Base-by-base conservation (phyloP, 75 land plant genomes). In the Cupressus sempervirens region DNA sequence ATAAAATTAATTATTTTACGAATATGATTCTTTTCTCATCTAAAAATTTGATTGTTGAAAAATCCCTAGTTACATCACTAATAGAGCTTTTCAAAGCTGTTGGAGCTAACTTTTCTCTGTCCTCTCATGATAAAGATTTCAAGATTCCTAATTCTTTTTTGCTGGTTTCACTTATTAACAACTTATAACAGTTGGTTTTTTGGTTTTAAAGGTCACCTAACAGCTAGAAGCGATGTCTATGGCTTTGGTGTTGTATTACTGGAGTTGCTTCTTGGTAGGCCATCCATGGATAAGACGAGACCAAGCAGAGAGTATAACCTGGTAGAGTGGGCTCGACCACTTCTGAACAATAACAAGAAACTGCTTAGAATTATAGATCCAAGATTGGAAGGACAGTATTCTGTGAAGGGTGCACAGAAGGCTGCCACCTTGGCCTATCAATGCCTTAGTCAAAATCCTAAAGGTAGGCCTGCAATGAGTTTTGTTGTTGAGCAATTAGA, bases 171-270 rank as follows among this genome's bases (percentile, higher is more conserved):
- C 45, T 79, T 45, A 79, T 79, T 26, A 40, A 43, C 29, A 45
- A 9, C 18, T 43, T 30, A 3, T 79, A 45, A 79, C 32, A 79
- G 7, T 40, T 76, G 3, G 30, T 45, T 14, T 79, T 79, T 79
- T 43, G n/a, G n/a, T 86, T 67, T 87, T 86, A 23, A 56, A 82
- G 86, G 86, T 41, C 86, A 85, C 38, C 43, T 85, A 72, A 85
- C 86, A 82, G 86, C 86, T n/a, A 84, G 54, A 85, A 93, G 96
- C 76, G 94, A 94, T 87, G 92, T 94, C 29, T 94, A 91, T 88
- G 91, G 95, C 13, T 94, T 93, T 86, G 96, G 96, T 18, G 94
- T 94, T 13, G 94, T 94, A 43, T 86, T 94, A 48, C 90, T 94
- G 34, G 96, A 94, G 90, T 80, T 93, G 88, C 92, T 94, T 9